Base-by-base conservation (phyloP, 2,329 filamentous ascomycete genomes). In the Alternaria sp. region DNA sequence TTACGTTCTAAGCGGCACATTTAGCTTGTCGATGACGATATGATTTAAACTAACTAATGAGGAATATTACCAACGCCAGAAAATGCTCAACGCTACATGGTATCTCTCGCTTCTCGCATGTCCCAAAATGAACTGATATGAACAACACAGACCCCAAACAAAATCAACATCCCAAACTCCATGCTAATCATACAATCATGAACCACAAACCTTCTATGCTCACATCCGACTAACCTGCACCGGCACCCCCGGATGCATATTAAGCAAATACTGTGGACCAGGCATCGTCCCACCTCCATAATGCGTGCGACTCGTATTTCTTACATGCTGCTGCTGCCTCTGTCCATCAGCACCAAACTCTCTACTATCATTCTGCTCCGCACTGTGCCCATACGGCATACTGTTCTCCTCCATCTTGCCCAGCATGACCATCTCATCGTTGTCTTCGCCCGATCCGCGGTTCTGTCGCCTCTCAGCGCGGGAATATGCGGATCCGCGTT, bases 181-280 rank as follows among this genome's bases (percentile, higher is more conserved):
- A 52, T 46, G 59, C 54, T 51, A 52, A 52, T 57, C 59, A 45
- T 51, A 46, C 17, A 9, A 55, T 60, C 51, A 21, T 56, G 10
- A 40, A 17, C 30, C 21, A 10, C 11, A 36, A 6, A 1, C 4
- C 15, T 52, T 4, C 17, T 8, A 40, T 11, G 17, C 49, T 61
- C 17, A 67, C 62, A 67, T 65, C 0, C 65, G 46, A 54, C 45
- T 62, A 52, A 67, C 65, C 62, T 76, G 69, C 61, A 79, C 77
- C 45, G 77, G 77, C 46, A 79, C 77, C 2, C 77, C 77, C 0
- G 77, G 77, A 71, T 79, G 77, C 77, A 79, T 79, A 65, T 79
- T 79, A 54, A 79, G 46, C 65, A 79, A 25, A 66, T 79, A 79
- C 67, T 79, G 74, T 47, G 77, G 77, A 1, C 77, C 77, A 0